Evolutionary conservation across 768 basidiomycete species (phyloP).

Genomic region (Russula sp.): DNA sequence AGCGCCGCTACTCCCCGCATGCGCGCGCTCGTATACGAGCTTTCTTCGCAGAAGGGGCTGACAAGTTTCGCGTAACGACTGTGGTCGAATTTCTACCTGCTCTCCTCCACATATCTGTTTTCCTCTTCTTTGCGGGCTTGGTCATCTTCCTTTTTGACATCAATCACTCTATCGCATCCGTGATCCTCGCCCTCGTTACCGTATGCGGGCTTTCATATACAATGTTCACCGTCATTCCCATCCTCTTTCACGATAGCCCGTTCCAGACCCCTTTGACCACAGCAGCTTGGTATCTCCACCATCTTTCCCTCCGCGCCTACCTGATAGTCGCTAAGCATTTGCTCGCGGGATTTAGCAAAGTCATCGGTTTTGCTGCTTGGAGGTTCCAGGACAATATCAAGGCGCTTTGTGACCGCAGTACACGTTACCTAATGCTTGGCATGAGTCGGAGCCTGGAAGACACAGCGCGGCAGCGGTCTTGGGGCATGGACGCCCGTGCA

Average conservation of each 20-base stretch:
- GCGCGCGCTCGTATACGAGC: background rate
- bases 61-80: background rate
- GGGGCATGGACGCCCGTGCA: background rate
- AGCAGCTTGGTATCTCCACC: background rate
- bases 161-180: background rate
- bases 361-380: background rate
- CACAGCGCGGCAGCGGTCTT: background rate
- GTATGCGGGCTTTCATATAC: background rate
- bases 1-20: background rate
- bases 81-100: background rate
- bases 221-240: background rate
- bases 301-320: background rate
- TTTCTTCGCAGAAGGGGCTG: background rate
- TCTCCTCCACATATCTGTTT: background rate
- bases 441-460: background rate
- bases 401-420: background rate
- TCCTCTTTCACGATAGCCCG: conserved; percentile 1
- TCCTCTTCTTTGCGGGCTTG: conserved; percentile 3
- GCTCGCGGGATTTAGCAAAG: background rate
- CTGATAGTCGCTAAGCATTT: background rate
- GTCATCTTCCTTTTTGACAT: background rate
- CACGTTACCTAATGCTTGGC: background rate
- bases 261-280: conserved; percentile 2
- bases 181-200: background rate
- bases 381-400: background rate